Base-by-base conservation (phyloP, 352 stramenopile species). In the Phytophthora citricola region DNA sequence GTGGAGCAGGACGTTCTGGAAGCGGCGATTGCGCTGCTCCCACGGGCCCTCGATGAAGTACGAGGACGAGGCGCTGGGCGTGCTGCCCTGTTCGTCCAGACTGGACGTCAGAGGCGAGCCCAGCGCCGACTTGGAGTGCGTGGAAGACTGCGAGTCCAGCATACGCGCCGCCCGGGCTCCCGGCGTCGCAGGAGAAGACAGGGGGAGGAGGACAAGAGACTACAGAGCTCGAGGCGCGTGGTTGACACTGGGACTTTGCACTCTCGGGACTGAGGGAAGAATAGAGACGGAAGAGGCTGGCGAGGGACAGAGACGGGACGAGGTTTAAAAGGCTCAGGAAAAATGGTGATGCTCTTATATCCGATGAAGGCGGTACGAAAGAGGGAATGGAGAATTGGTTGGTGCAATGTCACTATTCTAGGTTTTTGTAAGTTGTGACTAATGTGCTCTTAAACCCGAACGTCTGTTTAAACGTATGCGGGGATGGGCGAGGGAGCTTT, bases 1-100 rank as follows among this genome's bases (percentile, higher is more conserved):
- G 51, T 93, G 83, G 2, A 94, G 75, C 51, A 96, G 58, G 2
- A 95, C 85, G 63, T 91, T 94, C 63, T 92, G 84, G 67, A 91
- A 94, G 40, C 90, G 81, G 5, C 73, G 71, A 48, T 90, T 85
- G 55, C 86, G 86, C 56, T 92, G 81, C 50, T 93, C 85, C 85
- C 85, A 93, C 3, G 85, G 85, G 0, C 85, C 85, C 27, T 91
- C 83, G 38, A 92, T 87, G 59, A 85, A 88, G 73, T 91, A 91
- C 14, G 72, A 88, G n/a, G 78, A 87, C 48, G 74, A 88, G 17
- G 58, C 73, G 55, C 74, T 85, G 24, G 76, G 67, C 24, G 81
- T 89, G 41, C 71, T 75, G 44, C 51, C 72, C 44, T 71, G 38
- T 22, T 81, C 73, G 45, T 79, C 77, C 36, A 71, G 49, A 70